Evolutionary conservation across 2,329 filamentous ascomycete genomes (phyloP).

Genomic region (Colletotrichum kahawae): DNA sequence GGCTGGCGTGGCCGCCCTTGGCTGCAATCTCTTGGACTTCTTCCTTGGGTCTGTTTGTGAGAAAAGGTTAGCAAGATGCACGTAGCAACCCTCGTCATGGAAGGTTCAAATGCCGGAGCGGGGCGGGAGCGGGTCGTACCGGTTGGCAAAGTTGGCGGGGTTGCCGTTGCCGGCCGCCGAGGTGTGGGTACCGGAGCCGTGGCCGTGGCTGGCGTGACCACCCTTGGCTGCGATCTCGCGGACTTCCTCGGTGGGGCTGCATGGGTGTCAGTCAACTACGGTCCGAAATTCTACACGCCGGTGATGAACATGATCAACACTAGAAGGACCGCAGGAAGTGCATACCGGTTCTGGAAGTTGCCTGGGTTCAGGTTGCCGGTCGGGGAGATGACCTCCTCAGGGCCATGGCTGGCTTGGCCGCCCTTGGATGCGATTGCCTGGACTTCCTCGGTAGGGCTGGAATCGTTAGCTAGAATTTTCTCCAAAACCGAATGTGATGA

Average conservation of each 20-base stretch:
- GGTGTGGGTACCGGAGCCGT: constrained; percentile 8
- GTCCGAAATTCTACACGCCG: no score
- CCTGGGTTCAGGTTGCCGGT: constrained; percentile 23
- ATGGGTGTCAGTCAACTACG: accelerated
- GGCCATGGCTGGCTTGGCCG: background rate
- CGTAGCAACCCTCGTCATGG: background rate
- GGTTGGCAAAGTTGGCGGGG: constrained; percentile 26
- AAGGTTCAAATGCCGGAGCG: background rate
- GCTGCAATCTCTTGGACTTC: constrained; percentile 48
- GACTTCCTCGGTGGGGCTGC: constrained; percentile 38
- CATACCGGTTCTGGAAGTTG: constrained; percentile 26
- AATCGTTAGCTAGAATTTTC: background rate
- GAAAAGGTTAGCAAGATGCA: background rate
- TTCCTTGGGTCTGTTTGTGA: constrained; percentile 38
- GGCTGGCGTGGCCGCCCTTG: constrained; percentile 45
- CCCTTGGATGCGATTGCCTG: background rate
- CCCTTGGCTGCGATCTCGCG: constrained; percentile 45
- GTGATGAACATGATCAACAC: no score
- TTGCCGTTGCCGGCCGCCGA: background rate
- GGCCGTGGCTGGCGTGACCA: constrained; percentile 39
- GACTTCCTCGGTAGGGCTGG: background rate
- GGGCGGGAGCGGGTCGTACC: constrained; percentile 1
- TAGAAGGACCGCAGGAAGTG: no score
- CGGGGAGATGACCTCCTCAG: background rate
- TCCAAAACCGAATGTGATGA: background rate